Evolutionary conservation across 2,329 filamentous ascomycete genomes (phyloP).

Genomic region (Ascochyta rabiei): DNA sequence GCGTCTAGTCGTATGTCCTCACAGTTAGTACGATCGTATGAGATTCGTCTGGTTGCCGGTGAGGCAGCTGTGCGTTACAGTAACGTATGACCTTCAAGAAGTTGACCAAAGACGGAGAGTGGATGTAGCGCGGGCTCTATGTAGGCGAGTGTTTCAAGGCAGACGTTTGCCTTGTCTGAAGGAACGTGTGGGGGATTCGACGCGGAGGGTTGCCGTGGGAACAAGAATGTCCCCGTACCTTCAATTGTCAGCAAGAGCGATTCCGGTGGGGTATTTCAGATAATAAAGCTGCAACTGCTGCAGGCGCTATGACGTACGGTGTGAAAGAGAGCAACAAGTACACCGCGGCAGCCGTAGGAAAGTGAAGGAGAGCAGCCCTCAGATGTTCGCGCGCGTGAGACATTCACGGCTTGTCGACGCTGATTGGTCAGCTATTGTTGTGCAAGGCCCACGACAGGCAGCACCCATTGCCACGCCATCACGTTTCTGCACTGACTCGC

Average conservation of each 20-base stretch:
- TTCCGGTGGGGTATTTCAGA: not conserved
- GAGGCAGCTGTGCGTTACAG: not conserved
- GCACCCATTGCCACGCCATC: conserved; percentile 15
- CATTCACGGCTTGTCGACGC: conserved; percentile 4
- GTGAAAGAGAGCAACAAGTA: conserved; percentile 15
- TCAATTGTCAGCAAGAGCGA: conserved; percentile 22
- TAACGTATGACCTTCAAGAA: not conserved
- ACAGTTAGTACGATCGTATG: not conserved
- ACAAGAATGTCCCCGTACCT: conserved; percentile 17
- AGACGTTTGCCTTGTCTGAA: conserved; percentile 26
- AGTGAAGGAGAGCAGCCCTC: conserved; percentile 22
- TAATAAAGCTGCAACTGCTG: conserved; percentile 19
- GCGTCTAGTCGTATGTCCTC: not conserved
- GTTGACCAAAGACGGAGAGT: not conserved
- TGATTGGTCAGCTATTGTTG: conserved; percentile 8
- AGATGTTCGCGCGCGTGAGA: conserved; percentile 26
- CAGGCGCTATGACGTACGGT: conserved; percentile 16
- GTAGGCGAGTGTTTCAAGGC: conserved; percentile 19
- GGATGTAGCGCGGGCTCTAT: conserved; percentile 2
- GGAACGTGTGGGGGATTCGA: conserved; percentile 12
- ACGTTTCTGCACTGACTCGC: conserved; percentile 14
- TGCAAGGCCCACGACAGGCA: conserved; percentile 13
- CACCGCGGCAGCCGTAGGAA: conserved; percentile 17
- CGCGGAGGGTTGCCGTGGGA: conserved; percentile 32
- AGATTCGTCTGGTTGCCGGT: not conserved